Conservation (phyloP, 345 rosid species). For the Eucalyptus tenuipes region DNA sequence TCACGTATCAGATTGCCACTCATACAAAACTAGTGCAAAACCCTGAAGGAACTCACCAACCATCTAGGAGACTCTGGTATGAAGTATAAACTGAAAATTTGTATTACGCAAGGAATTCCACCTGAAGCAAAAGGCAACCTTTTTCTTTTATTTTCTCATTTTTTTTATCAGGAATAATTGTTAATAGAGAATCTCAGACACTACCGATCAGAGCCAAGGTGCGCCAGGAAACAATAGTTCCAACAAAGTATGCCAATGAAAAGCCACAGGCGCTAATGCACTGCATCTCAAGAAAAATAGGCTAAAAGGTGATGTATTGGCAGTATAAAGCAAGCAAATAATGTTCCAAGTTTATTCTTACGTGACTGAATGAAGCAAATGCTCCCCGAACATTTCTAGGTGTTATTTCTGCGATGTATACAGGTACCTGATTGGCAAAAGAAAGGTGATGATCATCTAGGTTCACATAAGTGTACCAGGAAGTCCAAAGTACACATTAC, state of each 20-base stretch:
- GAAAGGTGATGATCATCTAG: background rate
- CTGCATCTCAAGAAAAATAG: background rate
- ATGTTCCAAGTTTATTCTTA: background rate
- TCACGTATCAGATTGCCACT: background rate
- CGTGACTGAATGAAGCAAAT: background rate
- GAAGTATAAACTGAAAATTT: constrained; percentile 7
- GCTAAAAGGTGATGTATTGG: background rate
- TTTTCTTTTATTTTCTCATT: background rate
- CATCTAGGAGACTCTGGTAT: constrained; percentile 27
- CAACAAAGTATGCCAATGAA: background rate
- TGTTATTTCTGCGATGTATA: background rate
- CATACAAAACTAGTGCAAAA: background rate
- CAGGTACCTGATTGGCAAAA: background rate
- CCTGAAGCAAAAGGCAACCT: background rate
- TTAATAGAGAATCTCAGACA: background rate
- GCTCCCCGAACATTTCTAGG: constrained; percentile 13
- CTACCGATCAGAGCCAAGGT: constrained; percentile 6
- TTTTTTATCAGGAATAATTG: background rate
- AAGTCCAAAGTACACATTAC: background rate
- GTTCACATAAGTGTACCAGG: background rate
- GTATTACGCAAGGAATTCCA: constrained; percentile 1
- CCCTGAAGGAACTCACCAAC: constrained; percentile 5
- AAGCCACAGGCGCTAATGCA: background rate
- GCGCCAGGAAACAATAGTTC: constrained; percentile 7
- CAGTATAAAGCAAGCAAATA: background rate